phyloP scores from a whole-genome alignment of 305 asterid species.

The Stenogyne calaminthoides region DNA sequence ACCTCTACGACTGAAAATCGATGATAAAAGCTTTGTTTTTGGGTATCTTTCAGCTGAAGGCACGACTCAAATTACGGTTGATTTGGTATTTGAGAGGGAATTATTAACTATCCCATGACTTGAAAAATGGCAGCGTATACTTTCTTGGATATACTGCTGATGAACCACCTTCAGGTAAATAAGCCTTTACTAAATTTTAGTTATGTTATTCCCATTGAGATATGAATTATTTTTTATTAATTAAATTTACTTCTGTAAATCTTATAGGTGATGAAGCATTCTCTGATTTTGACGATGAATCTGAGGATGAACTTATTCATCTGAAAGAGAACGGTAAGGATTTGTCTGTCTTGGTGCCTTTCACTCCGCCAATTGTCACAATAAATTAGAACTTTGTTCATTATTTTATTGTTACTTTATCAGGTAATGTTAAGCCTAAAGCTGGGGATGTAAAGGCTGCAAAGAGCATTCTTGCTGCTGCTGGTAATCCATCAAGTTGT shows the following conservation, averaged over 20 bases:
- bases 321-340: conserved; percentile 36
- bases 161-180: conserved; percentile 35
- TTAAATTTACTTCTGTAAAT: neutral
- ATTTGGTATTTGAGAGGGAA: conserved; percentile 64
- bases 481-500: conserved; percentile 16
- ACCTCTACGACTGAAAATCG: conserved; percentile 50
- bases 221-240: neutral
- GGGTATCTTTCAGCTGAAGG: conserved; percentile 62
- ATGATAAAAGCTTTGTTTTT: conserved; percentile 39
- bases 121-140: conserved; percentile 65
- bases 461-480: conserved; percentile 15
- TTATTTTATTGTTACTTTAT: neutral
- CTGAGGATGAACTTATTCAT: conserved; percentile 36
- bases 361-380: no score
- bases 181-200: neutral
- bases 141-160: conserved; percentile 60
- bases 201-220: neutral
- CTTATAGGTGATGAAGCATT: conserved; percentile 39
- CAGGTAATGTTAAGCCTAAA: conserved; percentile 34
- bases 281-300: conserved; percentile 31
- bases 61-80: conserved; percentile 61
- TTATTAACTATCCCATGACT: conserved; percentile 83
- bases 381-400: neutral
- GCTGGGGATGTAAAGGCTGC: conserved; percentile 22
- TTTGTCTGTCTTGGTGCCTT: neutral